Conservation (phyloP, 345 rosid species). For the Pseudoturritis turrita region DNA sequence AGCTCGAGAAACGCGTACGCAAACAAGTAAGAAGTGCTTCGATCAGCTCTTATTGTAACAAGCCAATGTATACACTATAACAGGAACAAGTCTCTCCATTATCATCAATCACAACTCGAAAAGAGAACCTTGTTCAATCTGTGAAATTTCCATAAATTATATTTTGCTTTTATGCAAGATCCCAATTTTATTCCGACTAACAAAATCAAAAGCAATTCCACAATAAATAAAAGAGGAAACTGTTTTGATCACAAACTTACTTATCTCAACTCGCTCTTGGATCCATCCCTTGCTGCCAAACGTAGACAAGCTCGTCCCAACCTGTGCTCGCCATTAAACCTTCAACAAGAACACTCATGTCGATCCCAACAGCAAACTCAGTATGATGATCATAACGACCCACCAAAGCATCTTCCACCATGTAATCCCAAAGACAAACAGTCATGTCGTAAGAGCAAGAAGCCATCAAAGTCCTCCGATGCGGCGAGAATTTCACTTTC, state of each 20-base stretch:
- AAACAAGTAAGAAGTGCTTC: background rate
- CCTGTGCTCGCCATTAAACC: slow-evolving; percentile 87
- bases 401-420: slow-evolving; percentile 86
- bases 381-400: slow-evolving; percentile 87
- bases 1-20: background rate
- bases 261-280: slow-evolving; percentile 59
- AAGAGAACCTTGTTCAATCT: background rate
- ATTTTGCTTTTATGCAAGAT: background rate
- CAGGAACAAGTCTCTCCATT: background rate
- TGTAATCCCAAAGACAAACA: slow-evolving; percentile 80
- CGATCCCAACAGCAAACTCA: slow-evolving; percentile 80
- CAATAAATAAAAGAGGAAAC: slow-evolving; percentile 1
- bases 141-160: background rate
- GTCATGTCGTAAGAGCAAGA: slow-evolving; percentile 92
- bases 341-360: slow-evolving; percentile 92
- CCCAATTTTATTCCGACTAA: slow-evolving; percentile 13
- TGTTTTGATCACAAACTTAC: background rate
- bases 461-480: slow-evolving; percentile 57
- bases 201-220: slow-evolving; percentile 7
- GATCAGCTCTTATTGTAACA: background rate
- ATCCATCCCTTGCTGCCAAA: slow-evolving; percentile 95
- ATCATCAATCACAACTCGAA: background rate
- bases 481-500: slow-evolving; percentile 88
- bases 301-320: slow-evolving; percentile 90
- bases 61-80: background rate